A percentile compares a stretch with the other conserved stretches of the same genome.
phyloP scores from a whole-genome alignment of 2,329 filamentous ascomycete genomes.

The Elsinoe arachidis region DNA sequence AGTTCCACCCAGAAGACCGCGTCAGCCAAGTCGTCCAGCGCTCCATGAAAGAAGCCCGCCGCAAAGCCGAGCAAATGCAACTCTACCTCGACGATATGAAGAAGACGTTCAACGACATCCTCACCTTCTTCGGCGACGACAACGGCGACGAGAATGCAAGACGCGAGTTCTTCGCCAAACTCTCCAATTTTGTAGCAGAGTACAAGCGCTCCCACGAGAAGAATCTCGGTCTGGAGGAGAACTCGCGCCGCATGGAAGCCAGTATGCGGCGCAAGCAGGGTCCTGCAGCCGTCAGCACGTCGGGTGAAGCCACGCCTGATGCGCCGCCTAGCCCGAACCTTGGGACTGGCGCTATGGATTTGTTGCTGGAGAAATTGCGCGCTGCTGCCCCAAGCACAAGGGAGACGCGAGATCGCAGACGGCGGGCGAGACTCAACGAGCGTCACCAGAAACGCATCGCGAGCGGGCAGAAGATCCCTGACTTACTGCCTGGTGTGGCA shows the following conservation, averaged over 20 bases:
- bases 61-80: slow-evolving; percentile 93
- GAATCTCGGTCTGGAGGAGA: slow-evolving; percentile 77
- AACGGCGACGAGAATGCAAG: slow-evolving; percentile 83
- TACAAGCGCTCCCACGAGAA: slow-evolving; percentile 97
- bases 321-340: slow-evolving; percentile 50
- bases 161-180: slow-evolving; percentile 89
- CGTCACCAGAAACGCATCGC: slow-evolving; percentile 82
- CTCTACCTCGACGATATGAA: slow-evolving; percentile 90
- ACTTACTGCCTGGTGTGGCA: slow-evolving; percentile 32
- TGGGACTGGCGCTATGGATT: slow-evolving; percentile 83
- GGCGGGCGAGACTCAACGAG: slow-evolving; percentile 82
- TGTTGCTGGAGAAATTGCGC: slow-evolving; percentile 84
- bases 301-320: slow-evolving; percentile 33
- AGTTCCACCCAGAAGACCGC: slow-evolving; percentile 95
- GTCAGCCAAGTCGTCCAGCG: slow-evolving; percentile 86
- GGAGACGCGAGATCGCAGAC: slow-evolving; percentile 80
- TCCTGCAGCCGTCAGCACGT: slow-evolving; percentile 45
- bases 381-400: slow-evolving; percentile 83
- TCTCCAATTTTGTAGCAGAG: slow-evolving; percentile 80
- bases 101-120: slow-evolving; percentile 85
- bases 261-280: slow-evolving; percentile 84
- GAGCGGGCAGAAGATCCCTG: slow-evolving; percentile 80
- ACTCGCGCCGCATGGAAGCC: slow-evolving; percentile 73
- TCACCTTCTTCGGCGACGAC: slow-evolving; percentile 95
- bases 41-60: slow-evolving; percentile 89